These are phyloP conservation scores for Periconia macrospinosa DNA, from an alignment of 2,329 filamentous ascomycete genomes.

Conservation along the genomic window DNA sequence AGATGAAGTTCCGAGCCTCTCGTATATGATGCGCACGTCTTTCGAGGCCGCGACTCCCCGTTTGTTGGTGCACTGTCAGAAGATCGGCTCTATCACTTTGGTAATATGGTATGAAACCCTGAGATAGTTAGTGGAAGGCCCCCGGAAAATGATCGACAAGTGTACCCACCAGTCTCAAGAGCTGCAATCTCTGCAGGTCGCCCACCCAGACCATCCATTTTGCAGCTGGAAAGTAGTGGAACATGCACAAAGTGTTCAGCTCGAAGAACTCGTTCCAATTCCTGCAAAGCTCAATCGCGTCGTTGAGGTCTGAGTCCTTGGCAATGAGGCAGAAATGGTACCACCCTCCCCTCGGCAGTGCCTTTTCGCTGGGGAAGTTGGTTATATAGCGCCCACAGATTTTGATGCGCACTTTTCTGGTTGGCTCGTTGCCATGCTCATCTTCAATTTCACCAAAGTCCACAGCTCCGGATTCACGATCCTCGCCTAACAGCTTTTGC, in stretches of 20 bases:
- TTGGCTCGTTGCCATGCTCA: constrained; percentile 28
- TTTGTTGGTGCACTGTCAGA: constrained; percentile 34
- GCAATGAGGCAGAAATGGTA: constrained; percentile 55
- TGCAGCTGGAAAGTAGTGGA: constrained; percentile 52
- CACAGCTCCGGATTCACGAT: constrained; percentile 25
- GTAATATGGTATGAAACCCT: constrained; percentile 42
- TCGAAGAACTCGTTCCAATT: constrained; percentile 57
- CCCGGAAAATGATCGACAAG: too few species aligned
- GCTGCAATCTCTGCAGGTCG: constrained; percentile 42
- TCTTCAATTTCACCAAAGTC: constrained; percentile 44
- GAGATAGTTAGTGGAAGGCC: too few species aligned
- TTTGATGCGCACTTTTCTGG: constrained; percentile 48
- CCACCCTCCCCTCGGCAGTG: constrained; percentile 54
- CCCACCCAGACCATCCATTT: constrained; percentile 50
- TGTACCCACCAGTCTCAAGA: constrained; percentile 11
- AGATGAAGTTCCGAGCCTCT: constrained; percentile 47
- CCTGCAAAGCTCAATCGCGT: constrained; percentile 51
- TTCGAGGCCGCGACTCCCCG: constrained; percentile 35
- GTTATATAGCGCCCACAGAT: constrained; percentile 54
- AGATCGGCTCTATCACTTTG: constrained; percentile 36
- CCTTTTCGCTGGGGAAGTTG: constrained; percentile 54
- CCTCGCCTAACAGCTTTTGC: constrained; percentile 3
- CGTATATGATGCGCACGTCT: constrained; percentile 38
- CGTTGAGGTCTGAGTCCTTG: constrained; percentile 50
- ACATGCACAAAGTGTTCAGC: constrained; percentile 49